Evolutionary conservation across 805 yeast genomes (phyloP).

Genomic region (Yarrowia sp.): DNA sequence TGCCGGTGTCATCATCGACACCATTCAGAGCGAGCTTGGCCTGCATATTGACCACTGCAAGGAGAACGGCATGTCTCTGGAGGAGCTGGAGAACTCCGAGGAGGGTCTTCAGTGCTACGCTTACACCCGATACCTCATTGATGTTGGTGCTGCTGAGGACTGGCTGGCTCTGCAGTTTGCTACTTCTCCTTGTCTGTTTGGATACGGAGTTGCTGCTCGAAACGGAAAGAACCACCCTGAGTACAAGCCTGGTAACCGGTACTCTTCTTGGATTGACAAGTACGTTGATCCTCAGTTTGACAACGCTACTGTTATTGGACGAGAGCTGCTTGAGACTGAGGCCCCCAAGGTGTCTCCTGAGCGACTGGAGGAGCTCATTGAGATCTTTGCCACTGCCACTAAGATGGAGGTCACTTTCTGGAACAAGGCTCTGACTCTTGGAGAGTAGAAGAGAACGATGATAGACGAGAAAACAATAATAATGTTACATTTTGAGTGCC

Average conservation of each 20-base stretch:
- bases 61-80: constrained; percentile 42
- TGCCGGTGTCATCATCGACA: constrained; percentile 47
- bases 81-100: constrained; percentile 46
- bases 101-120: constrained; percentile 58
- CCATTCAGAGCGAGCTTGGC: constrained; percentile 54
- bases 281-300: constrained; percentile 59
- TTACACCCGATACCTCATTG: constrained; percentile 59
- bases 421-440: constrained; percentile 42
- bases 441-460: background rate
- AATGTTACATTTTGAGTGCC: background rate
- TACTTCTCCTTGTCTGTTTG: constrained; percentile 71
- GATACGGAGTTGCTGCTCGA: constrained; percentile 59
- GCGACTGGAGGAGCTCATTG: constrained; percentile 52
- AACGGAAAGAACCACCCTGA: constrained; percentile 38
- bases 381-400: constrained; percentile 59
- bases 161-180: constrained; percentile 68
- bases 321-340: constrained; percentile 47
- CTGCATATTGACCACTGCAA: constrained; percentile 54
- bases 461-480: no score
- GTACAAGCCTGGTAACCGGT: constrained; percentile 34
- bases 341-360: constrained; percentile 44
- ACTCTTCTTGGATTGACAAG: constrained; percentile 57
- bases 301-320: constrained; percentile 54
- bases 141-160: constrained; percentile 53
- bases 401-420: constrained; percentile 66